Base-by-base conservation (phyloP, 805 yeast genomes). In the Saturnispora sanitii region DNA sequence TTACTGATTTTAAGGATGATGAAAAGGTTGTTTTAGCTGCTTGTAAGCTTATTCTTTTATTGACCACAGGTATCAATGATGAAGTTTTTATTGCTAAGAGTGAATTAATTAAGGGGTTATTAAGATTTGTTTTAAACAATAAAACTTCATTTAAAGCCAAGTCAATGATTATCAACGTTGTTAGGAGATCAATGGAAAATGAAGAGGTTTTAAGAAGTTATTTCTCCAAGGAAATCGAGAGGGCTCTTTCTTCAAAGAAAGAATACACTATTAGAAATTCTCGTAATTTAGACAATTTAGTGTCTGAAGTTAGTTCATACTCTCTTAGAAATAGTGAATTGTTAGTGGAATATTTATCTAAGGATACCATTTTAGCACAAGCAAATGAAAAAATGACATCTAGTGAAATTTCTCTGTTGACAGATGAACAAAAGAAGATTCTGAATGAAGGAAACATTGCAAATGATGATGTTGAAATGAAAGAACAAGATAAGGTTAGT, bases 141-240 rank as follows among this genome's bases (percentile, higher is more conserved):
- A 58, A 53, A 34, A 58, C 67, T 5, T 66, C 66, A 4, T 59
- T 44, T 43, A 49, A 52, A 9, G 35, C 77, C 2, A 77, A 75
- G 44, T 61, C 68, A 5, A 56, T 74, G 1, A 63, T 78, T 17
- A 65, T 76, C 1, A 62, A 75, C 11, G 61, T 86, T 26, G 56
- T 79, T 1, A 71, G 95, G 54, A 66, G 82, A 33, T 78, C 87
- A 43, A 75, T 79, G 55, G 96, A 87, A 56, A 71, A 75, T 3
- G 55, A 62, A 0, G 68, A 66, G 0, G 60, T 73, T 11, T 61
- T 85, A 4, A 62, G 65, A 22, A 61, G 62, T 8, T 60, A 71
- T 29, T 72, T 84, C 51, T 50, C 60, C 1, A 62, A 68, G 18
- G 86, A 79, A 42, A 54, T 83, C 9, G 55, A 67, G 3, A 64